phyloP scores from a whole-genome alignment of 176 grass and related monocot genomes.

The Paspalum vaginatum region DNA sequence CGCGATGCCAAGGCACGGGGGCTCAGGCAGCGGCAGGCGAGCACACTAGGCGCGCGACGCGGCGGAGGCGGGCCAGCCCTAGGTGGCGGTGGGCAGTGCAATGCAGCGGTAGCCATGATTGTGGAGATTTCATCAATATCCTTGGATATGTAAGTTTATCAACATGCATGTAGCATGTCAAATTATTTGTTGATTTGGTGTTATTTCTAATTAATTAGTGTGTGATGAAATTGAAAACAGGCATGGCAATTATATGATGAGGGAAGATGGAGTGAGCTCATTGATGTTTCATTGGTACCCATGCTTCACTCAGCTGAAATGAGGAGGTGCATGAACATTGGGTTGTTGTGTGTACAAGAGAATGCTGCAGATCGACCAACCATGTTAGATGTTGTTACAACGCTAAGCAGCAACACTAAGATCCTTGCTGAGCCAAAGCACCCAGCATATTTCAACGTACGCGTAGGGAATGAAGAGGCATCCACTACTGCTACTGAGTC shows the following conservation, averaged over 20 bases:
- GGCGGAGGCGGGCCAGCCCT: too few relatives aligned
- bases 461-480: slow-evolving; percentile 27
- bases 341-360: slow-evolving; percentile 31
- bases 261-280: slow-evolving; percentile 8
- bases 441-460: slow-evolving; percentile 30
- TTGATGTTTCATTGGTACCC: slow-evolving; percentile 19
- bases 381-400: slow-evolving; percentile 33
- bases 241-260: slow-evolving; percentile 34
- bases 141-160: slow-evolving; percentile 35
- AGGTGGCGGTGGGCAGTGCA: too few relatives aligned
- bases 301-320: not conserved
- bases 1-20: too few relatives aligned
- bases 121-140: slow-evolving; percentile 36
- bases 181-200: not conserved
- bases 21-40: too few relatives aligned
- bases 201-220: not conserved
- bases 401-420: slow-evolving; percentile 21
- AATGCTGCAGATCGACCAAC: slow-evolving; percentile 33
- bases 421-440: slow-evolving; percentile 1
- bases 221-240: not conserved
- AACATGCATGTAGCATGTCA: too few relatives aligned
- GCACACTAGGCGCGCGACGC: too few relatives aligned
- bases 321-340: slow-evolving; percentile 29
- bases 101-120: not conserved
- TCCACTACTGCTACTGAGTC: not conserved